Evolutionary conservation across 768 basidiomycete species (phyloP).

Genomic region (Mycena vulgaris): DNA sequence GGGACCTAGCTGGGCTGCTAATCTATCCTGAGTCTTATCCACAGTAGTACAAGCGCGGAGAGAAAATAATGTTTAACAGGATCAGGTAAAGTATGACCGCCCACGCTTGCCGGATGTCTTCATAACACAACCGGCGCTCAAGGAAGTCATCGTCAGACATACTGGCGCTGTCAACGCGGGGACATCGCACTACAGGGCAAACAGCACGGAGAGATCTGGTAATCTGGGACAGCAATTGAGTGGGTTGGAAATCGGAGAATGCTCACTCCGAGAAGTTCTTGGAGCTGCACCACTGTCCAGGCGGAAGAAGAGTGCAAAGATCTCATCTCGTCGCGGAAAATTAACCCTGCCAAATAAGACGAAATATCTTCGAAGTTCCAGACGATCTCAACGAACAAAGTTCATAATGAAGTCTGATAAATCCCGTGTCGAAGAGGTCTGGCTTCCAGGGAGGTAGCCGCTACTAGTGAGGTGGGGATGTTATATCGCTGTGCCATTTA

Average conservation of each 20-base stretch:
- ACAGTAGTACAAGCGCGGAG: neutral
- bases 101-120: neutral
- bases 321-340: neutral
- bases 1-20: too few relatives aligned
- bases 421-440: too few relatives aligned
- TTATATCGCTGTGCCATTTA: too few relatives aligned
- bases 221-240: neutral
- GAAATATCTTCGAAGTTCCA: too few relatives aligned
- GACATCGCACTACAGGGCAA: neutral
- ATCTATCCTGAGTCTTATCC: too few relatives aligned
- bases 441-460: too few relatives aligned
- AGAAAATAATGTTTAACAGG: neutral
- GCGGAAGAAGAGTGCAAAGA: neutral
- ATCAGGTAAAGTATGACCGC: neutral
- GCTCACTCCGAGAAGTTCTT: neutral
- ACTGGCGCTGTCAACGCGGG: neutral
- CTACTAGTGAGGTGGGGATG: too few relatives aligned
- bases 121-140: neutral
- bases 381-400: too few relatives aligned
- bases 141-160: neutral
- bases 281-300: neutral
- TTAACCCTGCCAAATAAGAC: conserved; percentile 19
- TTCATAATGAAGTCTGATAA: too few relatives aligned
- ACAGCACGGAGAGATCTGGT: conserved; percentile 6
- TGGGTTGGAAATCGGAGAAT: conserved; percentile 1